Conservation (phyloP, 192 early-diverging fungal genomes). For the Entomortierella parvispora region DNA sequence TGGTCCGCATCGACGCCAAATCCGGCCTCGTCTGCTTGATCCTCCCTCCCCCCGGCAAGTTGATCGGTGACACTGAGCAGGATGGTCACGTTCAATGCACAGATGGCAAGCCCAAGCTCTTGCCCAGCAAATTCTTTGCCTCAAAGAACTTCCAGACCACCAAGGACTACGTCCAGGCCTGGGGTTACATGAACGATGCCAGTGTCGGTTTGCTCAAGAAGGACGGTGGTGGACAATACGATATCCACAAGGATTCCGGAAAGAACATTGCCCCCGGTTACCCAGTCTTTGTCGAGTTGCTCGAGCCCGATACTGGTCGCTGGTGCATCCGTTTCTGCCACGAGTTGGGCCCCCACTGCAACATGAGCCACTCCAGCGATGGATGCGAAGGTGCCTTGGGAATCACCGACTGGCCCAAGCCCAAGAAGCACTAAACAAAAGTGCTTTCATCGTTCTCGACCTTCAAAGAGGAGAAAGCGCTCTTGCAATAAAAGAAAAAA, state of each 20-base stretch:
- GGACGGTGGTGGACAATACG: slow-evolving; percentile 62
- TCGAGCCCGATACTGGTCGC: slow-evolving; percentile 52
- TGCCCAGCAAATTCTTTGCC: slow-evolving; percentile 49
- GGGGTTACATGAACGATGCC: slow-evolving; percentile 50
- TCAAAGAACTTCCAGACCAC: slow-evolving; percentile 41
- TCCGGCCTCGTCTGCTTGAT: slow-evolving; percentile 15
- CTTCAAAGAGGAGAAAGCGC: too few relatives aligned
- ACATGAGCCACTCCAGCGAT: slow-evolving; percentile 5
- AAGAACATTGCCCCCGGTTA: slow-evolving; percentile 45
- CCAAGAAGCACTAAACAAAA: too few relatives aligned
- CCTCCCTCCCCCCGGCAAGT: slow-evolving; percentile 15
- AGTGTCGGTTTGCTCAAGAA: slow-evolving; percentile 33
- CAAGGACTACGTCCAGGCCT: slow-evolving; percentile 53
- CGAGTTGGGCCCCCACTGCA: not conserved
- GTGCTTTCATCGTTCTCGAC: too few relatives aligned
- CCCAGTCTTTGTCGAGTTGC: slow-evolving; percentile 57
- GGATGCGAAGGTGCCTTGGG: slow-evolving; percentile 28
- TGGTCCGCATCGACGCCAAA: slow-evolving; percentile 13
- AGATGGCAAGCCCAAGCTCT: slow-evolving; percentile 30
- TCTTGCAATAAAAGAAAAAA: too few relatives aligned
- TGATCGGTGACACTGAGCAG: slow-evolving; percentile 20
- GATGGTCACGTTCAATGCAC: slow-evolving; percentile 27
- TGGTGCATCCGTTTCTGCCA: slow-evolving; percentile 61
- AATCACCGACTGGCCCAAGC: slow-evolving; percentile 17
- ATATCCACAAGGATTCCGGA: slow-evolving; percentile 48